Percentiles rank a stretch among this genome's conserved stretches.
Evolutionary conservation across 129 eudicot genomes (phyloP).

Genomic region (Chrysanthemum lavandulifolium): DNA sequence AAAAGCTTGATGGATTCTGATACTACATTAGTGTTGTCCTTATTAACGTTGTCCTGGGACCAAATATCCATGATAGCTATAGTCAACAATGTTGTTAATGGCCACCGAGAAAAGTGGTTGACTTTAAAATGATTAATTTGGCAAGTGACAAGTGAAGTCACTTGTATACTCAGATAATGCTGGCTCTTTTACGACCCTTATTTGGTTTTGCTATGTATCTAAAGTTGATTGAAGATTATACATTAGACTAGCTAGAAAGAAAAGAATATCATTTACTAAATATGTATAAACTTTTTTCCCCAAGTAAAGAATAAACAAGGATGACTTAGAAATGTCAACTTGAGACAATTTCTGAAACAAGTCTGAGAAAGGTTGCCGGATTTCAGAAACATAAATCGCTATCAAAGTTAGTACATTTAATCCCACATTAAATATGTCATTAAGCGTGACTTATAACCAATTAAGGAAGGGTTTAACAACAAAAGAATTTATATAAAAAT

Average conservation of each 20-base stretch:
- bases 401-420: conserved; percentile 28
- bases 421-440: conserved; percentile 44
- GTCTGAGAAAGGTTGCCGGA: conserved; percentile 20
- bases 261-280: neutral
- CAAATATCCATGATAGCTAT: conserved; percentile 37
- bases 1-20: conserved; percentile 26
- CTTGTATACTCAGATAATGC: conserved; percentile 13
- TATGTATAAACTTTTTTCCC: neutral
- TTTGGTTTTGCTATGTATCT: neutral
- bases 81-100: conserved; percentile 33
- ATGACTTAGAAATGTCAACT: conserved; percentile 30
- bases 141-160: conserved; percentile 21
- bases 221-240: neutral
- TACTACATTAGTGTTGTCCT: conserved; percentile 27
- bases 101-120: conserved; percentile 28
- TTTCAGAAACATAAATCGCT: conserved; percentile 35
- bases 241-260: neutral
- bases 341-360: conserved; percentile 50
- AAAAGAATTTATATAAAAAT: conserved; percentile 3
- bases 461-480: conserved; percentile 22
- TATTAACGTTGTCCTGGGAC: conserved; percentile 42
- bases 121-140: conserved; percentile 26
- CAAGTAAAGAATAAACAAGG: conserved; percentile 5
- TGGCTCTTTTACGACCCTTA: neutral
- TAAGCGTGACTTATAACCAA: conserved; percentile 61